phyloP scores from a whole-genome alignment of 2,329 filamentous ascomycete species.

The Phialophora chinensis region DNA sequence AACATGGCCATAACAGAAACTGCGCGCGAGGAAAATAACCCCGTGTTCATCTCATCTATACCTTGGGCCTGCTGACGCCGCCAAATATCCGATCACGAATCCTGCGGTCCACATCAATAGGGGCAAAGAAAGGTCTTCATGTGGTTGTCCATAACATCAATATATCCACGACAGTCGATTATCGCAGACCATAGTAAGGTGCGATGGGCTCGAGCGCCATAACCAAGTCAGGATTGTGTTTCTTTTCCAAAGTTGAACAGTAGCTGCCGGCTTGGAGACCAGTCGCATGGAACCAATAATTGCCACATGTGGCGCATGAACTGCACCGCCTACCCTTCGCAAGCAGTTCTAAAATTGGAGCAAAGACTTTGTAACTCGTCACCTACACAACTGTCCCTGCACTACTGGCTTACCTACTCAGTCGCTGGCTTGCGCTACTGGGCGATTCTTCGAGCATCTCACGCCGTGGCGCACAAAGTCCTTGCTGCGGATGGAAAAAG shows the following conservation, averaged over 20 bases:
- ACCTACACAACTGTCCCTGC: too few species aligned
- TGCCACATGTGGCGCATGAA: slow-evolving; percentile 1
- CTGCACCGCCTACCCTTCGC: background rate
- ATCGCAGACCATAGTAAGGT: background rate
- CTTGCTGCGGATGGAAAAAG: background rate
- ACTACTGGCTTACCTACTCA: background rate
- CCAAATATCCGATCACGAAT: background rate
- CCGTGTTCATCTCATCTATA: background rate
- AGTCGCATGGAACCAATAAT: background rate
- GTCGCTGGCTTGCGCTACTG: background rate
- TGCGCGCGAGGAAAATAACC: background rate
- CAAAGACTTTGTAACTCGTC: background rate
- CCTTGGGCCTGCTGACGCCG: background rate
- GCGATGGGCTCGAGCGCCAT: background rate
- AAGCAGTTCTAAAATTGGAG: background rate
- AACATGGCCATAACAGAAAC: background rate
- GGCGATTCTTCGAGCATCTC: background rate
- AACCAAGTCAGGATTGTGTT: background rate
- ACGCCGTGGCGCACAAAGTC: background rate
- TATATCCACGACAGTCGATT: background rate
- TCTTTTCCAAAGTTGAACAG: background rate
- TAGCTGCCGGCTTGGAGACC: background rate
- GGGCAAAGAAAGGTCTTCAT: background rate
- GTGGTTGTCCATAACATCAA: background rate
- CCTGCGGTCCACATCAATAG: background rate